Conservation (phyloP, 208 protist genomes). For the Herpetomonas samuelpessoai region DNA sequence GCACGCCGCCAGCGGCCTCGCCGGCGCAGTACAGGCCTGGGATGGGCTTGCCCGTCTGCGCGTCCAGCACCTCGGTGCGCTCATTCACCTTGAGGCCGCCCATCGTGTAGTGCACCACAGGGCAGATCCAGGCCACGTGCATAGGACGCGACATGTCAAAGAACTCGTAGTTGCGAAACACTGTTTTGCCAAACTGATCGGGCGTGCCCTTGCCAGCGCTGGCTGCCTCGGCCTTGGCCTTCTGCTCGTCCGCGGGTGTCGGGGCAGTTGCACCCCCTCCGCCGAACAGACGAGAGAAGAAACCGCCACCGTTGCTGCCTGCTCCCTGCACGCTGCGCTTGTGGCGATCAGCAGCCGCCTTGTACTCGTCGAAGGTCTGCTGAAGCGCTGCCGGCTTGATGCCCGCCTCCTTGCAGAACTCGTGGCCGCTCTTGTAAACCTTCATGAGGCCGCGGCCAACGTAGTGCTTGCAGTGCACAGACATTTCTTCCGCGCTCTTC, state of each 20-base stretch:
- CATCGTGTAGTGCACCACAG: conserved; percentile 97
- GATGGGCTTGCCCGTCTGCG: conserved; percentile 34
- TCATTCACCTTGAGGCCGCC: conserved; percentile 87
- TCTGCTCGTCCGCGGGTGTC: neutral
- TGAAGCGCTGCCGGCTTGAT: conserved; percentile 28
- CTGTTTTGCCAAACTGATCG: conserved; percentile 83
- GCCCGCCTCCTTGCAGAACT: conserved; percentile 43
- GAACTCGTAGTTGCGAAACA: conserved; percentile 59
- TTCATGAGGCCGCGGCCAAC: conserved; percentile 73
- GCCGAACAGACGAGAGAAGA: conserved; percentile 31
- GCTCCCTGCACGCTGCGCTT: no score
- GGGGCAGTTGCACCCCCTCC: neutral
- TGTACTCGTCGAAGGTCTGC: conserved; percentile 49
- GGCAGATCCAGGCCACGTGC: conserved; percentile 83
- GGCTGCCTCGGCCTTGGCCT: neutral
- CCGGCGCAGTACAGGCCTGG: conserved; percentile 91
- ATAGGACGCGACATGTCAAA: conserved; percentile 46
- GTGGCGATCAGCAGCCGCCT: conserved; percentile 37
- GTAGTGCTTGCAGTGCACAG: conserved; percentile 81
- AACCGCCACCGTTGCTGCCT: conserved; percentile 9
- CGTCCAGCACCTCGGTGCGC: conserved; percentile 61
- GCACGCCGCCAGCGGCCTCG: conserved; percentile 94
- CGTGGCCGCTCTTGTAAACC: conserved; percentile 30
- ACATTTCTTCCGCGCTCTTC: conserved; percentile 54
- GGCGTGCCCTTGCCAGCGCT: conserved; percentile 16